Percentiles rank a stretch among this genome's conserved stretches.
These are phyloP conservation scores for Rostrohypoxylon terebratum DNA, from an alignment of 495 filamentous ascomycete genomes.

Conservation along the genomic window DNA sequence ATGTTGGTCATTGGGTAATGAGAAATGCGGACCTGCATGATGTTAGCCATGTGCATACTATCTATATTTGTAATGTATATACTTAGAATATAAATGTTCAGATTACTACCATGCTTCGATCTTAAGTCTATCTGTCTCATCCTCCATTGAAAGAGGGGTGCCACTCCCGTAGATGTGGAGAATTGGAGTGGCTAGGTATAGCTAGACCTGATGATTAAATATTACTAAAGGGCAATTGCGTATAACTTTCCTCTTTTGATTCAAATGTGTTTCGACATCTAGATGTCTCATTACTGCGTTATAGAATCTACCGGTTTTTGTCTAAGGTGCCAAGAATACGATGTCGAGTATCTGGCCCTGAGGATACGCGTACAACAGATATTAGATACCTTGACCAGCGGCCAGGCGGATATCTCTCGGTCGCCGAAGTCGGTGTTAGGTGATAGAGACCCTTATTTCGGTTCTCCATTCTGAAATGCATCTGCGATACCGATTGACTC, in stretches of 20 bases:
- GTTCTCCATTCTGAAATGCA: background rate
- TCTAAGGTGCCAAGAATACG: background rate
- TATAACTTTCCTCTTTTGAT: background rate
- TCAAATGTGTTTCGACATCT: background rate
- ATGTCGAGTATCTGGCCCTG: background rate
- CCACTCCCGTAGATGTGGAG: no score
- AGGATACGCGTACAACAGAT: background rate
- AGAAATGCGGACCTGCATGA: background rate
- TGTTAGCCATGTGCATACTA: slow-evolving; percentile 10
- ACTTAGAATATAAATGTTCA: slow-evolving; percentile 5
- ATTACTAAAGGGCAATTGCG: background rate
- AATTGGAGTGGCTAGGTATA: background rate
- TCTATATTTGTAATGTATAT: slow-evolving; percentile 23
- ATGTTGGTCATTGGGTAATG: slow-evolving; percentile 2
- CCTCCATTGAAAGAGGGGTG: background rate
- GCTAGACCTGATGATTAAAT: background rate
- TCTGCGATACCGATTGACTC: slow-evolving; percentile 4
- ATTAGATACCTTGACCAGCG: background rate
- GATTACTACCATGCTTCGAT: background rate
- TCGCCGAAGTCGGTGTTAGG: background rate
- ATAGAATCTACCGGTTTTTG: background rate
- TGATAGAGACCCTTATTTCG: background rate
- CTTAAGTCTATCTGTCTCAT: background rate
- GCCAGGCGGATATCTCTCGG: slow-evolving; percentile 5
- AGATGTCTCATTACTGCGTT: background rate